Conservation (phyloP, 2,329 filamentous ascomycete species). For the Aspergillus sp. region DNA sequence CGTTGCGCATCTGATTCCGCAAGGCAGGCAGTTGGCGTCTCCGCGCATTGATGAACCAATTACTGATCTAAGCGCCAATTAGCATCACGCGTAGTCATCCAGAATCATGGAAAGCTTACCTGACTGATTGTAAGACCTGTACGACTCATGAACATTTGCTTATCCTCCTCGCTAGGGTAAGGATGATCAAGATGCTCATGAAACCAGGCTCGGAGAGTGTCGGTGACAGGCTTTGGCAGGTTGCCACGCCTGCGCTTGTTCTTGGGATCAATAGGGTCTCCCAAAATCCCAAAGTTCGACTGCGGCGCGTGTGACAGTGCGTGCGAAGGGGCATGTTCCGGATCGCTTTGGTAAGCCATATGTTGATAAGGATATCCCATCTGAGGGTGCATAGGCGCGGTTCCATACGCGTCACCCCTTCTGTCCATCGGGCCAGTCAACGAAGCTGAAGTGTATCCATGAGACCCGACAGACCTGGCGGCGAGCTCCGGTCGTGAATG, state of each 20-base stretch:
- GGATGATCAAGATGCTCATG: slow-evolving; percentile 76
- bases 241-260: slow-evolving; percentile 73
- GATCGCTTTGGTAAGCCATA: slow-evolving; percentile 36
- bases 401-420: slow-evolving; percentile 30
- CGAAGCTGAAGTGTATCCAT: slow-evolving; percentile 18
- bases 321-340: slow-evolving; percentile 38
- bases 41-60: slow-evolving; percentile 59
- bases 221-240: slow-evolving; percentile 86
- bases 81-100: not conserved
- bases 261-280: slow-evolving; percentile 43
- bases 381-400: slow-evolving; percentile 32
- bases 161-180: slow-evolving; percentile 87
- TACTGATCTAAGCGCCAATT: slow-evolving; percentile 49
- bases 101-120: slow-evolving; percentile 35
- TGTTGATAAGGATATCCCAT: slow-evolving; percentile 33
- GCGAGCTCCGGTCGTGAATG: slow-evolving; percentile 33
- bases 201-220: slow-evolving; percentile 81
- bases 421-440: slow-evolving; percentile 32
- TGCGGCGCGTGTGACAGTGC: slow-evolving; percentile 36
- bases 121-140: slow-evolving; percentile 78
- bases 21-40: slow-evolving; percentile 53
- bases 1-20: slow-evolving; percentile 49
- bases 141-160: slow-evolving; percentile 75
- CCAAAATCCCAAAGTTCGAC: slow-evolving; percentile 45
- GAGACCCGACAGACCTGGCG: slow-evolving; percentile 24